phyloP scores from a whole-genome alignment of 2,329 filamentous ascomycete species.

The Pyrenophora teres region DNA sequence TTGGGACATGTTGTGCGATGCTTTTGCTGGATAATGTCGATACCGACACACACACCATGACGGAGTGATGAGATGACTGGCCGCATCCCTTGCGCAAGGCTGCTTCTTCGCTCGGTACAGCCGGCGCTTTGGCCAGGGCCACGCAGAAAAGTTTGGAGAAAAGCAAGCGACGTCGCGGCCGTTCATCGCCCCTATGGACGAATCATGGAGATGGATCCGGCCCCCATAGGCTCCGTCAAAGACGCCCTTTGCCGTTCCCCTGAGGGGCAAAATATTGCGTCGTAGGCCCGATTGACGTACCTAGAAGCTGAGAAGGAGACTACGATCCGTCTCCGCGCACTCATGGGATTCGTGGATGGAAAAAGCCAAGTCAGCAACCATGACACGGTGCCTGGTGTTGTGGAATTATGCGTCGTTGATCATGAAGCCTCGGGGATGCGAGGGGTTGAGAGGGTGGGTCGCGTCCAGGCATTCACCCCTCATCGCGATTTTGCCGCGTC shows the following conservation, averaged over 20 bases:
- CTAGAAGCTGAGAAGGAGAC: conserved; percentile 9
- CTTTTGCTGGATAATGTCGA: not conserved
- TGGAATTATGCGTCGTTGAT: conserved; percentile 22
- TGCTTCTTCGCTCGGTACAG: conserved; percentile 21
- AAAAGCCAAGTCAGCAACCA: conserved; percentile 6
- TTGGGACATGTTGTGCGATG: not conserved
- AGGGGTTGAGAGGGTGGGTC: conserved; percentile 8
- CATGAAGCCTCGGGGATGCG: conserved; percentile 6
- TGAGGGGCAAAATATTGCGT: conserved; percentile 29
- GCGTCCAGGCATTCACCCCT: conserved; percentile 14
- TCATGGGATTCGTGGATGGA: conserved; percentile 13
- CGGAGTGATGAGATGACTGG: conserved; percentile 17
- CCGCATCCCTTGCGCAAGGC: conserved; percentile 27
- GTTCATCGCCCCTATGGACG: conserved; percentile 30
- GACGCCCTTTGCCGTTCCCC: conserved; percentile 33
- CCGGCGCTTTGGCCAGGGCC: conserved; percentile 36
- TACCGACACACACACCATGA: conserved; percentile 12
- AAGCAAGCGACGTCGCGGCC: conserved; percentile 25
- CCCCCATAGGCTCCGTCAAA: conserved; percentile 16
- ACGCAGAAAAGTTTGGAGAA: conserved; percentile 26
- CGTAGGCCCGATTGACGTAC: conserved; percentile 24
- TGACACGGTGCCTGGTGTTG: conserved; percentile 16
- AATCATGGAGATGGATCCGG: conserved; percentile 30
- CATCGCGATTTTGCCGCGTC: conserved; percentile 13
- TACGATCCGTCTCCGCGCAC: conserved; percentile 25